phyloP scores from a whole-genome alignment of 805 yeast genomes.

The Kuraishia floccosa region DNA sequence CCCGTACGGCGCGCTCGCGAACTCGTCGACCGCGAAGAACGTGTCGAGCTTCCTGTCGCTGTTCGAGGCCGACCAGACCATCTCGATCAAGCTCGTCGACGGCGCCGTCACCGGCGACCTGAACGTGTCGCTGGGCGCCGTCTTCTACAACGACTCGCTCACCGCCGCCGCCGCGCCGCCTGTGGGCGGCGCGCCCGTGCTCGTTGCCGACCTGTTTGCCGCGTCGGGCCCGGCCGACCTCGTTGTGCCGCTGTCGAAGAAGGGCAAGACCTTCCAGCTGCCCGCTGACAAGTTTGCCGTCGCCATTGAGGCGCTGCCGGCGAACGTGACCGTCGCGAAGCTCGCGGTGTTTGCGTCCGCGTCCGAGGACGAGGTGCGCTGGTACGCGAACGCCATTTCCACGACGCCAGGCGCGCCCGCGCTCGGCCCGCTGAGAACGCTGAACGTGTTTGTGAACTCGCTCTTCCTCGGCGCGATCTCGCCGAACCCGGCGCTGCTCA shows the following conservation, averaged over 20 bases:
- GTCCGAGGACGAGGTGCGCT: conserved; percentile 15
- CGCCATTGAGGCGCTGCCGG: conserved; percentile 10
- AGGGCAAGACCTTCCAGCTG: conserved; percentile 10
- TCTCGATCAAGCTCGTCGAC: conserved; percentile 13
- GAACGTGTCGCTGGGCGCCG: conserved; percentile 11
- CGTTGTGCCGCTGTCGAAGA: conserved; percentile 12
- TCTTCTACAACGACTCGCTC: conserved; percentile 12
- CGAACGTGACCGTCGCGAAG: conserved; percentile 15
- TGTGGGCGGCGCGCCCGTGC: conserved; percentile 3
- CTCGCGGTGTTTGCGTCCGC: conserved; percentile 16
- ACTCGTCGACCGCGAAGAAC: conserved; percentile 14
- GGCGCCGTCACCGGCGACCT: conserved; percentile 10
- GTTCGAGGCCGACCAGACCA: conserved; percentile 6
- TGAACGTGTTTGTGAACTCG: conserved; percentile 14
- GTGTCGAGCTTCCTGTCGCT: conserved; percentile 14
- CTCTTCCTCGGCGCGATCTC: conserved; percentile 12
- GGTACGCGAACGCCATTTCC: conserved; percentile 9
- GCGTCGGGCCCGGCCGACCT: conserved; percentile 13
- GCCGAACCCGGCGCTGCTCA: conserved; percentile 19
- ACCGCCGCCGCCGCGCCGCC: conserved; percentile 4
- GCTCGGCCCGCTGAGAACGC: conserved; percentile 15
- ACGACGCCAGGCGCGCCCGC: conserved; percentile 6
- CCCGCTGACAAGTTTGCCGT: conserved; percentile 12
- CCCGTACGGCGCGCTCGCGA: conserved; percentile 9
- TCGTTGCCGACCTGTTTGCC: conserved; percentile 9